Percentiles rank a stretch among this genome's conserved stretches.
These are phyloP conservation scores for Zizania palustris DNA, from an alignment of 202 grass and related monocot genomes.

Conservation along the genomic window DNA sequence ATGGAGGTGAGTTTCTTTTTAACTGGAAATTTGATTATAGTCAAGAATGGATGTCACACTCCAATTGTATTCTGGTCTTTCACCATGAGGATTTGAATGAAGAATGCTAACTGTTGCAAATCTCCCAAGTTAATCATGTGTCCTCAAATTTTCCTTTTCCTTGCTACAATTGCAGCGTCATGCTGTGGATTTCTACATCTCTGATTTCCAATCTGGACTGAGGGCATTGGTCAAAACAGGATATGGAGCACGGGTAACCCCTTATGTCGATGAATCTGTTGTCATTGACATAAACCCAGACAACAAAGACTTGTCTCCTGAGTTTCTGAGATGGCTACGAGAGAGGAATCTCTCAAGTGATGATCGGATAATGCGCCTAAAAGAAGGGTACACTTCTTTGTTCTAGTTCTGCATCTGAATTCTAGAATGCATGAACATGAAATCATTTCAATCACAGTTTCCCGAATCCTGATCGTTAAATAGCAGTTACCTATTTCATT, in stretches of 20 bases:
- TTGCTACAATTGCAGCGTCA: conserved; percentile 45
- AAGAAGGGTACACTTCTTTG: conserved; percentile 58
- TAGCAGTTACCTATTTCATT: not conserved
- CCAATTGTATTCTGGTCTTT: too few relatives aligned
- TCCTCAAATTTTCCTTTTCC: conserved; percentile 16
- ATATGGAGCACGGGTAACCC: conserved; percentile 50
- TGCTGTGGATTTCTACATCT: conserved; percentile 75
- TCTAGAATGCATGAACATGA: not conserved
- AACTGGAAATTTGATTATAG: conserved; percentile 16
- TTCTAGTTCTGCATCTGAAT: not conserved
- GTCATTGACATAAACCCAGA: conserved; percentile 61
- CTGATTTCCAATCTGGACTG: conserved; percentile 69
- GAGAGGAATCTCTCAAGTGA: conserved; percentile 63
- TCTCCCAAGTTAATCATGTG: conserved; percentile 5
- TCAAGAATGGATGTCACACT: not conserved
- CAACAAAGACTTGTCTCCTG: conserved; percentile 71
- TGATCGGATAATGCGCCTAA: conserved; percentile 60
- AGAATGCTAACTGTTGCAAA: not conserved
- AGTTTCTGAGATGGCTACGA: conserved; percentile 59
- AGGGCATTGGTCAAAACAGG: conserved; percentile 64
- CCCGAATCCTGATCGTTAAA: not conserved
- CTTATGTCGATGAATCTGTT: conserved; percentile 67
- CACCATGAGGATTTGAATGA: not conserved
- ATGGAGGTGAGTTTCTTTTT: conserved; percentile 52
- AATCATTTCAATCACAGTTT: not conserved